Evolutionary conservation across 345 rosid species (phyloP), one percentile per base, ranked within the genome.

Genomic region (Acer negundo): DNA sequence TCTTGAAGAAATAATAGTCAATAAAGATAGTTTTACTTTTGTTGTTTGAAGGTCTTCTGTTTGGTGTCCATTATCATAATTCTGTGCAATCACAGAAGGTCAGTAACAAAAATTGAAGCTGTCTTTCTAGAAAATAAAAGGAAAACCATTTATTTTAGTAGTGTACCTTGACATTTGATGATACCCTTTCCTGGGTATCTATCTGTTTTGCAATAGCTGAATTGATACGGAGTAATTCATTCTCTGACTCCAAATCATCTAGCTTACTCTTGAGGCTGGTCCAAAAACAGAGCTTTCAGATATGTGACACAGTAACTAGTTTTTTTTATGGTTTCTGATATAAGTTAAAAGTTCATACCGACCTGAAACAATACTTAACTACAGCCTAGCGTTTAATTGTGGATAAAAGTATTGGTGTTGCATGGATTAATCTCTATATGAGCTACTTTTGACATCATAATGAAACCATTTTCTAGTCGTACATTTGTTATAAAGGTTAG

Each of bases 191-290:
- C 75, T 79, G 73, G 61, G 78, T 78, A 67, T 23, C 70, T 75
- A 73, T 83, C 73, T 82, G 86, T 65, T 86, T 86, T 40, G 44
- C 73, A 44, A 69, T n/a, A 16, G 82, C 76, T 69, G 75, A 67
- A 76, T 84, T 80, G 23, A 79, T 77, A 38, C 80, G 82, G 56
- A 90, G 89, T 62, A 77, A 76, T 67, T 84, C 88, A 86, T 87
- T 87, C 82, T 87, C 89, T 56, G 87, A 72, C 81, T 86, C 89
- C 81, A 87, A 72, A 55, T 71, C 79, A 9, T 84, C 76, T 35
- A 89, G 83, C 82, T 78, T 85, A 15, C 78, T 80, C 81, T 79
- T 89, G 71, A 84, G 79, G 38, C 92, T 91, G 88, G 40, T 22
- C 38, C 67, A 77, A 61, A 44, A 63, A 20, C 0, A n/a, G 40